Percentiles rank a stretch among this genome's conserved stretches.
phyloP scores from a whole-genome alignment of 345 rosid genomes.

The Gossypium mustelinum region DNA sequence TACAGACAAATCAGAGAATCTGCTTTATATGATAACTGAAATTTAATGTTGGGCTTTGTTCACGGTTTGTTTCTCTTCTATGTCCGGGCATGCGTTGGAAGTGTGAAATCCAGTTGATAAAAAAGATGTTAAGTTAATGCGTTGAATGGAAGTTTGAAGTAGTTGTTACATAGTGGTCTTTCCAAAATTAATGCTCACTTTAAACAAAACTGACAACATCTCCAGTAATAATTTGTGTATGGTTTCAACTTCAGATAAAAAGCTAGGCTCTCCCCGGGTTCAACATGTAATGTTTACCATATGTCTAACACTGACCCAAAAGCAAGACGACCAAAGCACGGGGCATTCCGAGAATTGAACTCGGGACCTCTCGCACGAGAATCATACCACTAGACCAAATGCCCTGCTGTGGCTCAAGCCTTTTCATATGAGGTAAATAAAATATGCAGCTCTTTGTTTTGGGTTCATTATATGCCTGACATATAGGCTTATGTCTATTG shows the following conservation, averaged over 20 bases:
- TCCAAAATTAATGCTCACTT: neutral
- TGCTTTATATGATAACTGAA: no score
- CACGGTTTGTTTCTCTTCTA: no score
- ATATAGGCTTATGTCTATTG: neutral
- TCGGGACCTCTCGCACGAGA: conserved; percentile 82
- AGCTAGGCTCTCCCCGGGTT: no score
- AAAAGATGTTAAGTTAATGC: neutral
- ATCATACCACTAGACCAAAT: conserved; percentile 87
- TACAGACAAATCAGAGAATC: no score
- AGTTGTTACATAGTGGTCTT: neutral
- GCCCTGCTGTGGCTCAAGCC: conserved; percentile 6
- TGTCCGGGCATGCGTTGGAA: no score
- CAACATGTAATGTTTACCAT: no score
- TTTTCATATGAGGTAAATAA: accelerated
- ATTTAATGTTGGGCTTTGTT: no score
- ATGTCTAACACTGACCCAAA: no score
- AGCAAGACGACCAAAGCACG: neutral
- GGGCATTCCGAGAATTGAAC: conserved; percentile 70
- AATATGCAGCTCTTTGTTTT: no score
- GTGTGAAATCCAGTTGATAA: no score
- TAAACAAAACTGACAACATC: neutral
- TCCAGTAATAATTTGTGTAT: no score
- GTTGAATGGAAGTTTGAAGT: neutral
- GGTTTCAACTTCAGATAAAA: no score
- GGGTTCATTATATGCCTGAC: neutral